Conservation (phyloP, 257 asterid species). For the Mentha longifolia region DNA sequence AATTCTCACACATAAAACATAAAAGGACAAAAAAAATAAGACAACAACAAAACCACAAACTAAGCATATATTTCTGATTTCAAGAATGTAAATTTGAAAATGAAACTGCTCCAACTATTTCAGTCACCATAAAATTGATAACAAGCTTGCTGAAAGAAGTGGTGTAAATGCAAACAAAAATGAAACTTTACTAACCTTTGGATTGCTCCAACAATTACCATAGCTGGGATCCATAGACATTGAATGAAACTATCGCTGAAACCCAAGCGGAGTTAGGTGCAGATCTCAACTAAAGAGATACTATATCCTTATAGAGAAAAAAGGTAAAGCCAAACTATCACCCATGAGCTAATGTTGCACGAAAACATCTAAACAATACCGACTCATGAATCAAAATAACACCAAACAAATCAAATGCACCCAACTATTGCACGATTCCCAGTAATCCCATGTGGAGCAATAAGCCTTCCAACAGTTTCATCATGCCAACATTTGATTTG, state of each 20-base stretch:
- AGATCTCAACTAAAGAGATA: constrained; percentile 42
- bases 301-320: constrained; percentile 8
- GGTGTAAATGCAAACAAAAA: constrained; percentile 2
- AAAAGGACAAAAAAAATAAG: too few species aligned
- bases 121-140: background rate
- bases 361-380: constrained; percentile 36
- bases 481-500: constrained; percentile 33
- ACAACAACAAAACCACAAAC: constrained; percentile 6
- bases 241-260: constrained; percentile 28
- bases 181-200: constrained; percentile 55
- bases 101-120: background rate
- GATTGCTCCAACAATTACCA: constrained; percentile 68
- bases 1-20: background rate
- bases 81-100: constrained; percentile 13
- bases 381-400: constrained; percentile 36
- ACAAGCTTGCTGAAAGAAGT: background rate
- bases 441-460: constrained; percentile 39
- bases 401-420: constrained; percentile 40
- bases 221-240: constrained; percentile 62
- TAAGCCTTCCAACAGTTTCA: constrained; percentile 34
- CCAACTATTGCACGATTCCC: constrained; percentile 41
- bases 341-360: constrained; percentile 24
- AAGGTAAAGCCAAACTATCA: constrained; percentile 4
- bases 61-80: background rate
- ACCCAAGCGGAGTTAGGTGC: constrained; percentile 30